Percentiles rank a stretch among this genome's conserved stretches.
phyloP scores from a whole-genome alignment of 257 asterid species.

The Ilex asprella region DNA sequence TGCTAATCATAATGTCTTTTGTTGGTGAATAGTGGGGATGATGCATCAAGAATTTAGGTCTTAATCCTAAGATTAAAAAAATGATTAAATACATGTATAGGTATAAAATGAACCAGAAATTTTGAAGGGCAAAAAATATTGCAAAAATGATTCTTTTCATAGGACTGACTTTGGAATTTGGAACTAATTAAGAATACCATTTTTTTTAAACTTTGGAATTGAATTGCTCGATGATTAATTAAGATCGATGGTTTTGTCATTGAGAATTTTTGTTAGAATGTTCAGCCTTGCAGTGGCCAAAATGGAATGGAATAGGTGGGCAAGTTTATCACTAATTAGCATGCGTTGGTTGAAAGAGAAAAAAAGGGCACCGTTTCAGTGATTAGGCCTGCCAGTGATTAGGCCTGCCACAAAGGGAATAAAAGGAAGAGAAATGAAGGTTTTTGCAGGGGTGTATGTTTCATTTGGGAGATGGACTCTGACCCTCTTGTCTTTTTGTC shows the following conservation, averaged over 20 bases:
- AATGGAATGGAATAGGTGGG: slow-evolving; percentile 2
- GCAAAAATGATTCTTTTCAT: not conserved
- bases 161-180: no score
- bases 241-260: not conserved
- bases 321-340: slow-evolving; percentile 21
- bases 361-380: slow-evolving; percentile 2
- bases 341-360: slow-evolving; percentile 34
- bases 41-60: slow-evolving; percentile 13
- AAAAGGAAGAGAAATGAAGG: slow-evolving; percentile 5
- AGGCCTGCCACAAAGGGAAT: slow-evolving; percentile 20
- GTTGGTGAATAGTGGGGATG: slow-evolving; percentile 27
- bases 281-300: slow-evolving; percentile 7
- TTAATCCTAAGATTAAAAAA: not conserved
- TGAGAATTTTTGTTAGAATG: not conserved
- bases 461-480: slow-evolving; percentile 23
- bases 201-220: no score
- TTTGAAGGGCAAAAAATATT: not conserved
- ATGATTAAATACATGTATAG: not conserved
- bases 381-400: slow-evolving; percentile 24
- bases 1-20: slow-evolving; percentile 54
- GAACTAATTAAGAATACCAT: not conserved
- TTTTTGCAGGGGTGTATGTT: slow-evolving; percentile 11
- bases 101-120: not conserved
- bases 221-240: not conserved
- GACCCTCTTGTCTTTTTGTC: slow-evolving; percentile 53